A percentile compares a stretch with the other conserved stretches of the same genome.
phyloP scores from a whole-genome alignment of 1,284 basidiomycete genomes.

The Malassezia arunalokei region DNA sequence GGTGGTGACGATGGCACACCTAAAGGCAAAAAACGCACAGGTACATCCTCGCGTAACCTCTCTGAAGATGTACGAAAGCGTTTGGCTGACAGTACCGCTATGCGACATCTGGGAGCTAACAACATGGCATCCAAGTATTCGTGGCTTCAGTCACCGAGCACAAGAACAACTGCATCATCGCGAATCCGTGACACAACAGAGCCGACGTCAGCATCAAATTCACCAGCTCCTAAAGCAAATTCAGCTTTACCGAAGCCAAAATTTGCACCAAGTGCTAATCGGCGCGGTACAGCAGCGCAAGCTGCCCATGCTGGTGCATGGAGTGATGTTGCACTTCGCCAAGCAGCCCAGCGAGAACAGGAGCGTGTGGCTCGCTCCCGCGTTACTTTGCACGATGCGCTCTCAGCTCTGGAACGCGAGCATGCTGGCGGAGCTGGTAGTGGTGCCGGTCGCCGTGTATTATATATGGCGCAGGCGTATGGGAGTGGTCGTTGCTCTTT shows the following conservation, averaged over 20 bases:
- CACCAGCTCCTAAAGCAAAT: background rate
- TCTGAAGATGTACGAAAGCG: conserved; percentile 40
- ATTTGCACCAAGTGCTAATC: conserved; percentile 28
- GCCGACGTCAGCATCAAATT: background rate
- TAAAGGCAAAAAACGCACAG: conserved; percentile 28
- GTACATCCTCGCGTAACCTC: conserved; percentile 34
- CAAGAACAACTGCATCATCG: conserved; percentile 11
- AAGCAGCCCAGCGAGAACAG: conserved; percentile 35
- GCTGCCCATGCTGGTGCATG: conserved; percentile 26
- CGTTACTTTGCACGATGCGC: conserved; percentile 38
- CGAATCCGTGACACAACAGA: conserved; percentile 12
- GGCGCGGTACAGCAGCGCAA: conserved; percentile 13
- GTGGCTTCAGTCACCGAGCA: conserved; percentile 23
- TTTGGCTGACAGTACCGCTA: conserved; percentile 41
- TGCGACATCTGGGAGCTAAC: conserved; percentile 32
- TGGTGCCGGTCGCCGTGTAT: conserved; percentile 17
- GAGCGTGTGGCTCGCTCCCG: conserved; percentile 27
- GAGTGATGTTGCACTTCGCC: conserved; percentile 38
- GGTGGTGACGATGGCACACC: conserved; percentile 21
- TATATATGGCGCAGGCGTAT: conserved; percentile 17
- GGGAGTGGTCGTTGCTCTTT: conserved; percentile 4
- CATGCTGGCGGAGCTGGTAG: conserved; percentile 18
- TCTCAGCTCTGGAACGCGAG: conserved; percentile 37
- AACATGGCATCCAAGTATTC: conserved; percentile 27
- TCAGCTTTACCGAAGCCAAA: conserved; percentile 32